Evolutionary conservation across 176 grass and related monocot genomes (phyloP).

Genomic region (Musa itinerans): DNA sequence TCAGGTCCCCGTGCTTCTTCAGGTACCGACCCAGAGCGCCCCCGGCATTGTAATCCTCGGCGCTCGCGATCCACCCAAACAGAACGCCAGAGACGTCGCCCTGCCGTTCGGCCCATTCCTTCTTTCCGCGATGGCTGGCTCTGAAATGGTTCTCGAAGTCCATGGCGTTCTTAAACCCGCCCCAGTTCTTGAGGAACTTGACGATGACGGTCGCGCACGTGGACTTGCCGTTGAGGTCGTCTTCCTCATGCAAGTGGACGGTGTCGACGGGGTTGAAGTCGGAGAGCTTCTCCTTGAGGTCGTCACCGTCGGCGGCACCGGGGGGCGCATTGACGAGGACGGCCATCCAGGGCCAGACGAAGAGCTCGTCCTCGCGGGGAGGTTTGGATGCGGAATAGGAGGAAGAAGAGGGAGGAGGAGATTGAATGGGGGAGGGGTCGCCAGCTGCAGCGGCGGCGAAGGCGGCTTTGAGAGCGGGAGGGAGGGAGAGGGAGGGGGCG

Average conservation of each 20-base stretch:
- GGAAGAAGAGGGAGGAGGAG: not conserved
- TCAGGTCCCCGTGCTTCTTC: conserved; percentile 48
- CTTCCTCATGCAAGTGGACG: conserved; percentile 27
- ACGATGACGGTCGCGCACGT: conserved; percentile 26
- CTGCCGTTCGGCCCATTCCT: conserved; percentile 28
- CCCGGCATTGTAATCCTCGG: conserved; percentile 39
- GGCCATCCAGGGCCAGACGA: conserved; percentile 67
- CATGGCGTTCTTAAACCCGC: conserved; percentile 52
- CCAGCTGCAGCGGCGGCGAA: conserved; percentile 20
- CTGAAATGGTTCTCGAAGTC: conserved; percentile 53
- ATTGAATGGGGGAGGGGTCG: not conserved
- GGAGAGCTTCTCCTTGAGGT: conserved; percentile 18
- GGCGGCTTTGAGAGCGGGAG: not conserved
- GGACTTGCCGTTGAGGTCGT: conserved; percentile 19
- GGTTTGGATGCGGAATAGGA: not conserved
- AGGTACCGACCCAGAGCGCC: conserved; percentile 42
- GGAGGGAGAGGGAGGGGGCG: conserved; percentile 12
- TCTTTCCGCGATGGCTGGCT: conserved; percentile 40
- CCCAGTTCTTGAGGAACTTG: conserved; percentile 49
- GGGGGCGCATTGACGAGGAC: conserved; percentile 36
- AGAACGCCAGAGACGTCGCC: conserved; percentile 13
- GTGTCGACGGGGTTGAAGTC: conserved; percentile 34
- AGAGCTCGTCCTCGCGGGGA: conserved; percentile 35
- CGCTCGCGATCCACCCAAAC: conserved; percentile 65
- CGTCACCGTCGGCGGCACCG: not conserved